Evolutionary conservation across 345 rosid species (phyloP).

Genomic region (Melaleuca quinquenervia): DNA sequence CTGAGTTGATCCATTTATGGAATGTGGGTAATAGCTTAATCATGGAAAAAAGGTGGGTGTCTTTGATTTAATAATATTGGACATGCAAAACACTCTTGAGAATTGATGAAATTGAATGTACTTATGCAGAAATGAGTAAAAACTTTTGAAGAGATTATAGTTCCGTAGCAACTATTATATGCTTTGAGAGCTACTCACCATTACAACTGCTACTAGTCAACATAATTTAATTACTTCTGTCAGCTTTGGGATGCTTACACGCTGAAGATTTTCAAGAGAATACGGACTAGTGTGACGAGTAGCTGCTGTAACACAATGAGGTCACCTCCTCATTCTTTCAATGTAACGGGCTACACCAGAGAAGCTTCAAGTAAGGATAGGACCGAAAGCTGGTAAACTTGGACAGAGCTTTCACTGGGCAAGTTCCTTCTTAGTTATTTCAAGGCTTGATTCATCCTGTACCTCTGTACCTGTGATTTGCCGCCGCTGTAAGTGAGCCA

Average conservation of each 20-base stretch:
- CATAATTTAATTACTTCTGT: background rate
- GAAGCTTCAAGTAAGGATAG: constrained; percentile 66
- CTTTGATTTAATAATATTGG: background rate
- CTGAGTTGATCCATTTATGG: background rate
- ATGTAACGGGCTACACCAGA: constrained; percentile 35
- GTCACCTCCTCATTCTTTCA: constrained; percentile 63
- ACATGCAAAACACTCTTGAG: background rate
- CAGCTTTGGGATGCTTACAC: constrained; percentile 83
- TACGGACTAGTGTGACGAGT: constrained; percentile 51
- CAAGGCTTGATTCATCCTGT: background rate
- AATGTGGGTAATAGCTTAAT: background rate
- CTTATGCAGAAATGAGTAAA: background rate
- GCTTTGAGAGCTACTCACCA: background rate
- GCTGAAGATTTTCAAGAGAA: constrained; percentile 59
- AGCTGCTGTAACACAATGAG: constrained; percentile 60
- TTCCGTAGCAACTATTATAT: background rate
- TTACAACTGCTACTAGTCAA: background rate
- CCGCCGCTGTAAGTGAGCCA: background rate
- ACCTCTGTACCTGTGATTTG: background rate
- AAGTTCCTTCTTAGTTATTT: background rate
- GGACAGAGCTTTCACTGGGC: background rate
- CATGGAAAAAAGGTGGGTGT: background rate
- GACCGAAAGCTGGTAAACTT: constrained; percentile 40
- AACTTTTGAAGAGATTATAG: background rate
- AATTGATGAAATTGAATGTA: background rate